Base-by-base conservation (phyloP, 2,329 filamentous ascomycete genomes). In the Zarea fungicola region DNA sequence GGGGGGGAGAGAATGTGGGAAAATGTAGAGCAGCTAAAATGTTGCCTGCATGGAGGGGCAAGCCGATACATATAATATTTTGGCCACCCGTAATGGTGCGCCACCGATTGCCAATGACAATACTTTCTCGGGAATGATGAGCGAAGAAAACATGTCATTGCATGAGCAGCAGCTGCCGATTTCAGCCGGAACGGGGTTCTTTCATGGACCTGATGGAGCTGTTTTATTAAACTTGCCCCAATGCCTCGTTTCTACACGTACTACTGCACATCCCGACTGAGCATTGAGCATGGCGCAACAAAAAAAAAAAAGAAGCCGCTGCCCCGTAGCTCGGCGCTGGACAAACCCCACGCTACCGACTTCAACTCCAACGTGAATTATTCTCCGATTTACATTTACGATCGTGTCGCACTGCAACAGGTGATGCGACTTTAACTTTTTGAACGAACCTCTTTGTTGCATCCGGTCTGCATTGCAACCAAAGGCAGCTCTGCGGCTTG, bases 51-150 rank as follows among this genome's bases (percentile, higher is more conserved):
- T 32, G 45, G 45, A 48, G 45, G 45, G 45, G 45, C 36, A 48
- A 40, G 36, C n/a, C 28, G 34, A n/a, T 41, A 48, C 45, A 41
- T 48, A 48, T 48, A 48, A 48, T 48, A 34, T 16, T 18, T n/a
- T 26, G 21, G 41, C 22, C 45, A 41, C 45, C 34, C 34, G 22
- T 28, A 41, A 14, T 19, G 45, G 34, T 21, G 43, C 45, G 36
- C 39, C 43, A 42, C 16, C 21, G 43, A 34, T 41, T 26, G 36
- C 34, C 45, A 48, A 34, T 34, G 29, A 19, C 36, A 48, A 41
- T 34, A 36, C 45, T 36, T 26, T 26, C 23, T 26, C 36, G 45
- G 19, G 10, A 16, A 40, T 25, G n/a, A 32, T 25, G 7, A 22
- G 45, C 26, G 28, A 25, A 35, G 26, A 26, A 19, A 48, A 48